Evolutionary conservation across 192 early-diverging fungal genomes (phyloP), one percentile per base, ranked within the genome.

Genomic region (Globomyces pollinis-pini): DNA sequence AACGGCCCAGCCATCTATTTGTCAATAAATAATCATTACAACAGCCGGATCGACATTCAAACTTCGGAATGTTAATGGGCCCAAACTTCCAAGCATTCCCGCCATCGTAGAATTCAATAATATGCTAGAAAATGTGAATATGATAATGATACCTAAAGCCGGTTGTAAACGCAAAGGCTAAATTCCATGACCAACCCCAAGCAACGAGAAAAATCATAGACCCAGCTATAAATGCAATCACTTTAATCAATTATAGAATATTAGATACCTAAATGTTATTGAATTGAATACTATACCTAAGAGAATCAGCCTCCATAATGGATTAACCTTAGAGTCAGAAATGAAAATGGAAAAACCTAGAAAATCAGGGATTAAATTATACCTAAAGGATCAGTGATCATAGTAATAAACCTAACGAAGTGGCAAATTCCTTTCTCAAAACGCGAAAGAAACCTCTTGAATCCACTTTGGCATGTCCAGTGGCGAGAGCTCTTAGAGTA

Each of bases 31-130:
- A n/a, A n/a, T n/a, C n/a, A n/a, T n/a, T n/a, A n/a, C n/a, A n/a
- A n/a, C n/a, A n/a, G 73, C 73, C 4, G 73, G 73, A 57, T 75
- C 73, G n/a, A 71, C 38, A 6, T 62, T 65, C 16, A 75, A 50
- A 23, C 13, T 33, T 56, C 71, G 67, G 33, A 70, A 67, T 20
- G 67, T 11, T 24, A 75, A 21, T 30, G 69, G 68, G 7, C 58
- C 57, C 2, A 51, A 12, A 38, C 61, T 57, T 1, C 69, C 73
- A 18, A 75, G 29, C 18, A 56, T 45, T 11, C 73, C 68, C 26
- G 58, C 71, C 2, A 68, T 31, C 2, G 50, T 36, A 6, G 59
- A 43, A 32, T 38, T 50, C 9, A 70, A 23, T 18, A 74, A 38
- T n/a, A n/a, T n/a, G n/a, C n/a, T n/a, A n/a, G n/a, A n/a, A n/a